phyloP scores from a whole-genome alignment of 805 yeast species.

The Vanderwaltozyma tropicalis region DNA sequence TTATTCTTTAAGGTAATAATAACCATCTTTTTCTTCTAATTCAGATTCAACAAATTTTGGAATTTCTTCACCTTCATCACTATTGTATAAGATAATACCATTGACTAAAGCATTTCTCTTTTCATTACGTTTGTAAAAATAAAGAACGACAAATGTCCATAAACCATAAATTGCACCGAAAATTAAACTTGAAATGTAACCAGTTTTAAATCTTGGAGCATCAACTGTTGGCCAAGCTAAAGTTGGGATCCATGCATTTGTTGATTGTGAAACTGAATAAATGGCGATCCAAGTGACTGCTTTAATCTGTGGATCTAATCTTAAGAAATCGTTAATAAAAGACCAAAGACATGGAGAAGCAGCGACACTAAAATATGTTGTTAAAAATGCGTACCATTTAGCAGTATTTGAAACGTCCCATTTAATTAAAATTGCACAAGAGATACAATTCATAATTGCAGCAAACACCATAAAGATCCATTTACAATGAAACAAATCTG shows the following conservation, averaged over 20 bases:
- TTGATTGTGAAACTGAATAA: constrained; percentile 48
- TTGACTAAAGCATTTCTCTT: constrained; percentile 35
- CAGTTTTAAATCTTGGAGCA: constrained; percentile 45
- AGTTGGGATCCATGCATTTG: constrained; percentile 50
- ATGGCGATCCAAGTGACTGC: constrained; percentile 48
- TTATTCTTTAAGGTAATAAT: constrained; percentile 8
- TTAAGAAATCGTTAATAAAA: constrained; percentile 45
- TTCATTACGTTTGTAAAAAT: constrained; percentile 45
- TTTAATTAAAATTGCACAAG: constrained; percentile 44
- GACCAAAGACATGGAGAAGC: constrained; percentile 53
- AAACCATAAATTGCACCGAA: constrained; percentile 36
- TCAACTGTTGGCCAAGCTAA: constrained; percentile 47
- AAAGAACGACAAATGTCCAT: constrained; percentile 44
- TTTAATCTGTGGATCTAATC: constrained; percentile 46
- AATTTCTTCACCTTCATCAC: constrained; percentile 24
- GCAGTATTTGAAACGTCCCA: constrained; percentile 51
- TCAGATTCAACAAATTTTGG: constrained; percentile 23
- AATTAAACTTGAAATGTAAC: constrained; percentile 42
- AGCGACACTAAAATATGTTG: constrained; percentile 53
- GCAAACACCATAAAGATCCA: constrained; percentile 46
- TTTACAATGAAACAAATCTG: constrained; percentile 40
- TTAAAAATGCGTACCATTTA: constrained; percentile 55
- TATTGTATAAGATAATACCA: constrained; percentile 40
- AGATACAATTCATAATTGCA: constrained; percentile 42
- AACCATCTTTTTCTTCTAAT: constrained; percentile 22